Conservation (phyloP, 1,139 yeast genomes). For the Saccharomyces hybrid region DNA sequence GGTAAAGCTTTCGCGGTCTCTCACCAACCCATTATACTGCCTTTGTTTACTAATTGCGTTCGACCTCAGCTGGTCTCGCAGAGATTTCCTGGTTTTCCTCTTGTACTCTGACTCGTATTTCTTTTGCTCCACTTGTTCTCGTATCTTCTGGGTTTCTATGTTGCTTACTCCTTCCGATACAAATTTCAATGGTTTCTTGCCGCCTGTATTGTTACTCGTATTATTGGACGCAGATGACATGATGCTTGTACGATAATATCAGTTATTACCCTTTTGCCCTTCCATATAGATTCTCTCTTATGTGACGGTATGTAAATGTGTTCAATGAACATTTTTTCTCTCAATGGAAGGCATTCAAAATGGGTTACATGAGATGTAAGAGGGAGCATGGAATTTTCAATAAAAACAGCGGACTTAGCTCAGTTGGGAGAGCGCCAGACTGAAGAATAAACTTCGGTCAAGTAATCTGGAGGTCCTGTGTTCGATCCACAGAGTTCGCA, state of each 20-base stretch:
- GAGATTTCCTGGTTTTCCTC: conserved; percentile 21
- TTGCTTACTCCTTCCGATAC: conserved; percentile 26
- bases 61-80: conserved; percentile 24
- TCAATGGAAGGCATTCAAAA: too few species aligned
- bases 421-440: conserved; percentile 23
- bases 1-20: conserved; percentile 23
- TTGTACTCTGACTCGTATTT: conserved; percentile 20
- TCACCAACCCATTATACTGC: conserved; percentile 17
- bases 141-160: conserved; percentile 16
- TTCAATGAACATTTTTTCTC: too few species aligned
- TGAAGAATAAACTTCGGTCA: conserved; percentile 16
- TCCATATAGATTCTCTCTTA: too few species aligned
- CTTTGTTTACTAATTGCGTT: conserved; percentile 25
- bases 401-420: conserved; percentile 14
- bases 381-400: too few species aligned
- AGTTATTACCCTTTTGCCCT: too few species aligned
- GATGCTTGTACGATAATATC: too few species aligned
- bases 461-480: conserved; percentile 73
- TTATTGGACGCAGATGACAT: not conserved
- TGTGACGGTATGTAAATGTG: too few species aligned
- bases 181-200: conserved; percentile 11
- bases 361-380: too few species aligned
- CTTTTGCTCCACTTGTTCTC: conserved; percentile 19
- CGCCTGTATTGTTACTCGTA: not conserved
- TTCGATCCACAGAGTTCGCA: conserved; percentile 87